These are phyloP conservation scores for Huntiella decipiens DNA, from an alignment of 2,329 filamentous ascomycete genomes.

Conservation along the genomic window DNA sequence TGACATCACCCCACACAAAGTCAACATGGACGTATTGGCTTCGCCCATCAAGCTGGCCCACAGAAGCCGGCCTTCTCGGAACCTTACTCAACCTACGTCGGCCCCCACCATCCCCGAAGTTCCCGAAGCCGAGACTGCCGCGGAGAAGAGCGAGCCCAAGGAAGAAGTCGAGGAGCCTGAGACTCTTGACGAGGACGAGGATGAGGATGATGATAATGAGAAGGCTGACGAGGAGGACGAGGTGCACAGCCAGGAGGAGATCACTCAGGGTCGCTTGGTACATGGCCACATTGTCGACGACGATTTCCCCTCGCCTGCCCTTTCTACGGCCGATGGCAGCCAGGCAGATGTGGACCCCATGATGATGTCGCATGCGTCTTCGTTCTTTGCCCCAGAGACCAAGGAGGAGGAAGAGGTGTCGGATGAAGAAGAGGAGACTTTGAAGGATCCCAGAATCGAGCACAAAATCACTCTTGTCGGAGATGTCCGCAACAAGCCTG, in stretches of 20 bases:
- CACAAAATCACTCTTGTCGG: constrained; percentile 96
- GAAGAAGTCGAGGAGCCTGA: not conserved
- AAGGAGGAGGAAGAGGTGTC: constrained; percentile 58
- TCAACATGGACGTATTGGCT: constrained; percentile 7
- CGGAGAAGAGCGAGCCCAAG: not conserved
- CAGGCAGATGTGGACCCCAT: constrained; percentile 62
- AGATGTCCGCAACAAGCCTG: constrained; percentile 70
- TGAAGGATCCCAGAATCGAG: constrained; percentile 63
- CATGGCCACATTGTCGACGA: constrained; percentile 94
- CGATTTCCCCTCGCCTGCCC: constrained; percentile 62
- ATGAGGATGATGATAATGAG: not conserved
- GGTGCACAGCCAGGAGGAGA: constrained; percentile 56
- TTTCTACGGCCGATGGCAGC: constrained; percentile 49
- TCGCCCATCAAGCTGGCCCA: constrained; percentile 4
- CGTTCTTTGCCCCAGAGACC: constrained; percentile 54
- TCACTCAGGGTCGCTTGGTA: constrained; percentile 76
- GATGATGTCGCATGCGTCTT: constrained; percentile 61
- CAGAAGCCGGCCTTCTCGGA: constrained; percentile 2
- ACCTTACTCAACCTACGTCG: constrained; percentile 2
- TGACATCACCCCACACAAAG: constrained; percentile 5
- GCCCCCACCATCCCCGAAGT: constrained; percentile 8
- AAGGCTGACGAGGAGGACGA: constrained; percentile 39
- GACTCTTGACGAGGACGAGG: constrained; percentile 39
- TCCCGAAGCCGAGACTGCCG: constrained; percentile 5
- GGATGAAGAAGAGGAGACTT: constrained; percentile 85